Base-by-base conservation (phyloP, 345 rosid genomes). In the Populus deltoides region DNA sequence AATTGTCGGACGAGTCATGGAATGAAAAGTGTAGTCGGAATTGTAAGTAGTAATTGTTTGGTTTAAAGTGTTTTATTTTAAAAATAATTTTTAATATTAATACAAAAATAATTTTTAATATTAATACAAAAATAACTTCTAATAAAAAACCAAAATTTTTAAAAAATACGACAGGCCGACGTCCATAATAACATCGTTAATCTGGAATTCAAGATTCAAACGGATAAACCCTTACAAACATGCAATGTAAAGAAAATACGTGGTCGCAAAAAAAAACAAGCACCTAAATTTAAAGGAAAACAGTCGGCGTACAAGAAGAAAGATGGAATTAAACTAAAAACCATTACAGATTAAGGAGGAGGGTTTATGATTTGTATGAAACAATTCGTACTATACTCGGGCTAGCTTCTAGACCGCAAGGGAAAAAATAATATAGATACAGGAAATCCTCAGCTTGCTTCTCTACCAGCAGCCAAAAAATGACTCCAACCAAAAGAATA, bases 391-490 rank as follows among this genome's bases (percentile, higher is more conserved):
- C 72, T 62, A 61, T 74, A 81, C 55, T 63, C 36, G 18, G 67
- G 65, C 72, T 73, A 71, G 73, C 76, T 68, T 84, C 78, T 75
- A 70, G 81, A 79, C 83, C 31, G 63, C 35, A 78, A 74, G 76
- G 57, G 5, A 43, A 36, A 61, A 76, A 80, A 75, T 77, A 81
- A 76, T 79, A 82, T 82, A 85, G 53, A 76, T 77, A 69, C 86
- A 82, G 79, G 38, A 83, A 82, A 88, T 79, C 84, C 84, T 76
- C 74, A 33, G 81, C 85, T 51, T 71, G 82, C 79, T 43, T 43
- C 75, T 68, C 66, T 77, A 72, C 35, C 53, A 75, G 73, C 84
- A 75, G 81, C 82, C 80, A 84, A 81, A 86, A 83, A 81, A 80
- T 67, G 77, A 69, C 76, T 69, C 78, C 81, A 81, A 74, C 71